Percentiles rank a stretch among this genome's conserved stretches.
Evolutionary conservation across 108 stramenopile species (phyloP).

Genomic region (Pseudonitzschia multiseries): DNA sequence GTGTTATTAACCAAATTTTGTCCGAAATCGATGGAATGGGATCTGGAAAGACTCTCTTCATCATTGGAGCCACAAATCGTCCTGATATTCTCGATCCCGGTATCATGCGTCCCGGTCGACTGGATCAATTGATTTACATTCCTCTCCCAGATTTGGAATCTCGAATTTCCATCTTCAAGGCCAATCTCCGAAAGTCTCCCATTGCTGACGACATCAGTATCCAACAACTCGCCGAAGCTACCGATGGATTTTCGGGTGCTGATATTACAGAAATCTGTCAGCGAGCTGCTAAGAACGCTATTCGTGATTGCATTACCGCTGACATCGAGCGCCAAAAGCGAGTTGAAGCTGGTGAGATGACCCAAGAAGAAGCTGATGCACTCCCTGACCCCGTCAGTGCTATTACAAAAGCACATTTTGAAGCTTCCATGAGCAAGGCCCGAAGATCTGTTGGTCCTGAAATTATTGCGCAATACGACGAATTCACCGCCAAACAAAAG

Average conservation of each 20-base stretch:
- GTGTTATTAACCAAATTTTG: conserved; percentile 99
- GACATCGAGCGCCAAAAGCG: conserved; percentile 81
- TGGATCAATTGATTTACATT: conserved; percentile 99
- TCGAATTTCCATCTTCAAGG: conserved; percentile 94
- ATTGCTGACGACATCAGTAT: conserved; percentile 78
- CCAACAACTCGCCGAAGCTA: conserved; percentile 79
- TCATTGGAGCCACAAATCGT: conserved; percentile 99
- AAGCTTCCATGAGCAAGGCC: conserved; percentile 88
- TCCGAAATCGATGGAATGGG: conserved; percentile 99
- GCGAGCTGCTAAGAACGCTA: conserved; percentile 93
- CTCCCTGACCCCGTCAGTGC: conserved; percentile 77
- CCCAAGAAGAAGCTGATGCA: conserved; percentile 83
- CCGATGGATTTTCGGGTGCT: conserved; percentile 94
- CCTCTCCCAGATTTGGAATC: conserved; percentile 93
- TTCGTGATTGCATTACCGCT: conserved; percentile 87
- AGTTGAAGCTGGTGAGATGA: conserved; percentile 85
- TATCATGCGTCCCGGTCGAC: conserved; percentile 98
- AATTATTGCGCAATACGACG: conserved; percentile 85
- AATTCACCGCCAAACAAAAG: conserved; percentile 87
- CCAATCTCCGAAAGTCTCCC: conserved; percentile 93
- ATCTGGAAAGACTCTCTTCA: conserved; percentile 96
- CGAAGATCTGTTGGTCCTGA: conserved; percentile 86
- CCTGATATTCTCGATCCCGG: conserved; percentile 99
- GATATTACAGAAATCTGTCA: conserved; percentile 98
- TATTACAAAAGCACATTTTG: conserved; percentile 84